phyloP scores from a whole-genome alignment of 1,139 yeast species.

The Nakaseomyces delphensis region DNA sequence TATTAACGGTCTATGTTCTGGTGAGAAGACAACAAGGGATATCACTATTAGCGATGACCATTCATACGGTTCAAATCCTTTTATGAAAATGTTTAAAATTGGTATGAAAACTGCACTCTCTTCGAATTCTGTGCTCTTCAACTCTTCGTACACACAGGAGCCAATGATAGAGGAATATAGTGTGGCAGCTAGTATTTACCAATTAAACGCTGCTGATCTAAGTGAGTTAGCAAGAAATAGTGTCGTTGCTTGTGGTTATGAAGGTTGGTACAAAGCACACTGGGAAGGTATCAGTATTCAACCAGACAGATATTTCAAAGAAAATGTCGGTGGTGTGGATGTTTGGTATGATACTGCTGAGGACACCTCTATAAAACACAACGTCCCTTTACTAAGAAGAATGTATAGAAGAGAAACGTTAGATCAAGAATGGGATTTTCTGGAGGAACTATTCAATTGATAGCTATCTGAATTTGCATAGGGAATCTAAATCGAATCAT shows the following conservation, averaged over 20 bases:
- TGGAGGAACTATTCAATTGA: constrained; percentile 12
- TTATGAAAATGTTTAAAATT: constrained; percentile 49
- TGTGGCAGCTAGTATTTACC: constrained; percentile 64
- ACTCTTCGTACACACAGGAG: constrained; percentile 52
- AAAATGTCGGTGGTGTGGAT: constrained; percentile 22
- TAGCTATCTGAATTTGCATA: neutral
- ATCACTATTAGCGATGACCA: constrained; percentile 17
- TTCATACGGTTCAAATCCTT: constrained; percentile 41
- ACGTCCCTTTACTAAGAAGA: constrained; percentile 27
- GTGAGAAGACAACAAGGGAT: constrained; percentile 15
- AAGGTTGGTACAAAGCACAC: constrained; percentile 69
- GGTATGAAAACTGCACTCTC: constrained; percentile 59
- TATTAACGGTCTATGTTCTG: neutral
- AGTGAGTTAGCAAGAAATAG: constrained; percentile 44
- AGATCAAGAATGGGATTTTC: constrained; percentile 26
- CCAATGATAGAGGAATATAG: constrained; percentile 66
- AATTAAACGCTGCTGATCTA: constrained; percentile 57
- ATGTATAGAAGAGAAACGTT: constrained; percentile 23
- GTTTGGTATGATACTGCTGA: constrained; percentile 26
- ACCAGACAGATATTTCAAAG: constrained; percentile 12
- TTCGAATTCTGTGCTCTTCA: constrained; percentile 43
- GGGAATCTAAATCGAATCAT: neutral
- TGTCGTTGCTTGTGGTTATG: constrained; percentile 75
- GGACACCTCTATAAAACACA: constrained; percentile 27
- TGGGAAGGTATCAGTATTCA: constrained; percentile 59